Base-by-base conservation (phyloP, 176 grass and related monocot species). In the Miscanthus lutarioriparius region DNA sequence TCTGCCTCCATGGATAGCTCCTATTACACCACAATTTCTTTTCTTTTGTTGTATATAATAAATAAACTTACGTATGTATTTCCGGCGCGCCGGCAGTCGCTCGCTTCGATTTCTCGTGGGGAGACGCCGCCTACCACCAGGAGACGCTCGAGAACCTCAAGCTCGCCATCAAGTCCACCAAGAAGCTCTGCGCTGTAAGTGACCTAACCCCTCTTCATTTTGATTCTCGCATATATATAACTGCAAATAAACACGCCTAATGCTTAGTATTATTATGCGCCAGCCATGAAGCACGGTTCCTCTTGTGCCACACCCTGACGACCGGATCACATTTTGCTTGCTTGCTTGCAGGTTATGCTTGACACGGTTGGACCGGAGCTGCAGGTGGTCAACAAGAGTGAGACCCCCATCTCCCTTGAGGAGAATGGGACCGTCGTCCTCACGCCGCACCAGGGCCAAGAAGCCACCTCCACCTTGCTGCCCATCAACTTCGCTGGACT, bases 81-180 rank as follows among this genome's bases (percentile, higher is more conserved):
- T 66, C 15, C 25, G 39, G 9, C 2, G 25, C 39, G 40, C 35
- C 73, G 10, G 64, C 91, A 92, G 97, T 99, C 22, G 97, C 97
- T 28, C 84, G 97, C 32, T 99, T 99, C 70, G 97, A 99, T 91
- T 99, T 99, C 85, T 99, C 97, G 10, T 99, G 93, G 97, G 93
- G 91, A 0, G 58, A 96, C 62, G 81, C 91, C 14, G 97, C 87
- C 8, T 99, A 96, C 86, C 97, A 99, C 85, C 97, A 99, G 93
- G 88, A 96, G 74, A 99, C 93, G 10, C 84, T 99, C 59, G 91
- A 94, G 84, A 99, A 92, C 84, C 97, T 99, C 43, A 99, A 96
- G 86, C 36, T 88, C 85, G 93, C 93, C 53, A 89, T 96, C 80
- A 99, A 96, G 81, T 67, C 86, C 88, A 94, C 93, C 81, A 99